phyloP scores from a whole-genome alignment of 2,329 filamentous ascomycete genomes.

The Fusarium tjaetaba region DNA sequence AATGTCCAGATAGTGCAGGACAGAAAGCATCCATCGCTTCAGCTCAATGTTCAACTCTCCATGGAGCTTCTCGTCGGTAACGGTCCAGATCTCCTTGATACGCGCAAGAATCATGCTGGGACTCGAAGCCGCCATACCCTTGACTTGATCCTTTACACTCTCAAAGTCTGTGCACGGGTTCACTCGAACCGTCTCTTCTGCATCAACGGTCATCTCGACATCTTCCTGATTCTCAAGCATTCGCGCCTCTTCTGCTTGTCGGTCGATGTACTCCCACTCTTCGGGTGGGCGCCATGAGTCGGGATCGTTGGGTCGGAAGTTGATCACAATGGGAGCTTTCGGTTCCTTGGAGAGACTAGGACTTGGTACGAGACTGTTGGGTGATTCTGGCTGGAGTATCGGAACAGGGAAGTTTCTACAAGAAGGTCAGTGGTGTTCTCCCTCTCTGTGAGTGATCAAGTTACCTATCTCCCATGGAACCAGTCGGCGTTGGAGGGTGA shows the following conservation, averaged over 20 bases:
- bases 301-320: constrained; percentile 49
- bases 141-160: constrained; percentile 24
- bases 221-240: not conserved
- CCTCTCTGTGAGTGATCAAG: rapidly evolving
- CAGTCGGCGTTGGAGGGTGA: constrained; percentile 23
- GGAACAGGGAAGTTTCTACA: constrained; percentile 18
- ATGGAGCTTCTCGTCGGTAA: constrained; percentile 16
- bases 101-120: constrained; percentile 60
- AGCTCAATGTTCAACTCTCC: constrained; percentile 60
- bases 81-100: constrained; percentile 54
- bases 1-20: constrained; percentile 60
- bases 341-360: constrained; percentile 5
- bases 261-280: constrained; percentile 52
- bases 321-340: constrained; percentile 28
- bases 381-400: constrained; percentile 31
- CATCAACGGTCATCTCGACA: not conserved
- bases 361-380: constrained; percentile 11
- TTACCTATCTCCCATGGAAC: constrained; percentile 19
- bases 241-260: not conserved
- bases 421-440: not conserved
- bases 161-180: not conserved
- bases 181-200: not conserved
- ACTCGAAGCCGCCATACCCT: constrained; percentile 33
- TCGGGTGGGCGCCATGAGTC: constrained; percentile 58
- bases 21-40: constrained; percentile 69